A percentile compares a stretch with the other conserved stretches of the same genome.
Evolutionary conservation across 257 asterid species (phyloP).

Genomic region (Linderniella brevidens): DNA sequence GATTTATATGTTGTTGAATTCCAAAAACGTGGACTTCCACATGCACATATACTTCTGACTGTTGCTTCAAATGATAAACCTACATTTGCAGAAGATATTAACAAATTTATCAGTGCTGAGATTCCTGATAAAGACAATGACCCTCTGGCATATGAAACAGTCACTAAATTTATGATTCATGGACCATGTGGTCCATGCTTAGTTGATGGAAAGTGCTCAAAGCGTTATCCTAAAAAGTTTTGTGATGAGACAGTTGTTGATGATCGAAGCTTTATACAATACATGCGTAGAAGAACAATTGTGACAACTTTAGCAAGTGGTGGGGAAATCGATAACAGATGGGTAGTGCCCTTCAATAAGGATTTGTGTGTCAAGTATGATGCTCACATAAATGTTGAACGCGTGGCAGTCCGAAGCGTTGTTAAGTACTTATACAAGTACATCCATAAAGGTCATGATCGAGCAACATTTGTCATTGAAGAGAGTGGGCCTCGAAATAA

Average conservation of each 20-base stretch:
- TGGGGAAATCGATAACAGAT: background rate
- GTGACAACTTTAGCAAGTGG: background rate
- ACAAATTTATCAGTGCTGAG: slow-evolving; percentile 6
- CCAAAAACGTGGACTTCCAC: slow-evolving; percentile 3
- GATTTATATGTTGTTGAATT: slow-evolving; percentile 10
- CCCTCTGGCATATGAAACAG: background rate
- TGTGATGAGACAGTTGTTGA: too few relatives aligned
- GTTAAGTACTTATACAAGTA: slow-evolving; percentile 8
- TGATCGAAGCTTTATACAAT: too few relatives aligned
- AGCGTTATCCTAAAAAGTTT: slow-evolving; percentile 2
- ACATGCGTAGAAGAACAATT: too few relatives aligned
- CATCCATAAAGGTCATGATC: background rate
- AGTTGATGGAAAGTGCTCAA: slow-evolving; percentile 3
- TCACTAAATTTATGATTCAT: background rate
- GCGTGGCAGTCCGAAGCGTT: background rate
- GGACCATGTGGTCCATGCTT: slow-evolving; percentile 9
- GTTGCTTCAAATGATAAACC: background rate
- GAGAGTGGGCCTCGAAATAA: background rate
- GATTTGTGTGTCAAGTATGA: background rate
- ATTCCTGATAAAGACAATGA: background rate
- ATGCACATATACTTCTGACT: slow-evolving; percentile 5
- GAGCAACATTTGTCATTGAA: slow-evolving; percentile 2
- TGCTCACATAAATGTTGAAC: slow-evolving; percentile 3
- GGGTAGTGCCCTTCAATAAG: slow-evolving; percentile 5
- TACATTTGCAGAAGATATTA: background rate